These are phyloP conservation scores for Cercospora janseana DNA, from an alignment of 2,329 filamentous ascomycete genomes.

Conservation along the genomic window DNA sequence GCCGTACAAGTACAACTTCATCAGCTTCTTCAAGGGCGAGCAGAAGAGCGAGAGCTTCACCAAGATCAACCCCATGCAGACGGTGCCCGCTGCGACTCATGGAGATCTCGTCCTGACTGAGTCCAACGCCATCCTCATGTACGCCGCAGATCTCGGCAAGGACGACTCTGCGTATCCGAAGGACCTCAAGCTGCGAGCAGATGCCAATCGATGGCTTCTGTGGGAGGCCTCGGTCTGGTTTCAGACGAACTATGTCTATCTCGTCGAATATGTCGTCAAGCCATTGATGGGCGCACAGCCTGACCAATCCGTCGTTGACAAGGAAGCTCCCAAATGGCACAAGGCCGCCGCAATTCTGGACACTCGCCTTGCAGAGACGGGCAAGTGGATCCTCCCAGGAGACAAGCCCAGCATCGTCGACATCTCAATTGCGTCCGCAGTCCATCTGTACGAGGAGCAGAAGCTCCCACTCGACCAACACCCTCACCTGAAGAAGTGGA, in stretches of 20 bases:
- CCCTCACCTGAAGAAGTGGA: conserved; percentile 41
- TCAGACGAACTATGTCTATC: conserved; percentile 42
- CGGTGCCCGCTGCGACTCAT: conserved; percentile 43
- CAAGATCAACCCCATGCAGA: conserved; percentile 42
- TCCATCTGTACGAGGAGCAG: conserved; percentile 41
- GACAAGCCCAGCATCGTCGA: conserved; percentile 44
- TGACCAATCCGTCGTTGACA: conserved; percentile 40
- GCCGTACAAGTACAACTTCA: conserved; percentile 40
- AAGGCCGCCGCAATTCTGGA: conserved; percentile 42
- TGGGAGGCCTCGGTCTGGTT: conserved; percentile 47
- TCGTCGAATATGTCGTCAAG: conserved; percentile 45
- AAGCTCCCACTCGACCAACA: conserved; percentile 43
- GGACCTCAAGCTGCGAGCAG: conserved; percentile 41
- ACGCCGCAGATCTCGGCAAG: conserved; percentile 40
- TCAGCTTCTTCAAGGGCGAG: conserved; percentile 43
- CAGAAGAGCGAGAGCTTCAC: conserved; percentile 40
- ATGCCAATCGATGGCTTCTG: conserved; percentile 44
- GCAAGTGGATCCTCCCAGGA: conserved; percentile 40
- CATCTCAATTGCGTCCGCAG: conserved; percentile 42
- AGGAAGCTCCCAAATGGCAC: conserved; percentile 38
- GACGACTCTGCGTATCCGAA: conserved; percentile 40
- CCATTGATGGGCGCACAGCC: conserved; percentile 40
- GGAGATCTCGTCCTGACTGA: conserved; percentile 44
- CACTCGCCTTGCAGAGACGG: conserved; percentile 38
- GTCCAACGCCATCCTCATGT: conserved; percentile 45